These are phyloP conservation scores for Saccharomycopsis sp. DNA, from an alignment of 805 yeast genomes.

Conservation along the genomic window DNA sequence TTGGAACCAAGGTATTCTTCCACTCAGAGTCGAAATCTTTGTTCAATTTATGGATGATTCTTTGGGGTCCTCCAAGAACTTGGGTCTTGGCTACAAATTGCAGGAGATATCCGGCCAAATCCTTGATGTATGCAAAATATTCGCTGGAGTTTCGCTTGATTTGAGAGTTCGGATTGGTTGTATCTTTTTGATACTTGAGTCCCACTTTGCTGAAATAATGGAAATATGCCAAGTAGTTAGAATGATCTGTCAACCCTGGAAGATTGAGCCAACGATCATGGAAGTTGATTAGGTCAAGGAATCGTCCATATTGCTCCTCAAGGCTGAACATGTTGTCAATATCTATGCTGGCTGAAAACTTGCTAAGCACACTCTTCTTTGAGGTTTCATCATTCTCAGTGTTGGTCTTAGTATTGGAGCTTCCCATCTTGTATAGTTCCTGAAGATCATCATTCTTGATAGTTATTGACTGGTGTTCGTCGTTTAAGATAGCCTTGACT, in stretches of 20 bases:
- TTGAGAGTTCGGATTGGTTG: conserved; percentile 21
- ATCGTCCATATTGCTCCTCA: conserved; percentile 60
- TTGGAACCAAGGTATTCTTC: conserved; percentile 22
- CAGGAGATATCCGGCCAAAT: conserved; percentile 44
- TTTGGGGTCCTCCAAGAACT: conserved; percentile 42
- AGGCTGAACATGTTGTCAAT: conserved; percentile 46
- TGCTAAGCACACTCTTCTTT: conserved; percentile 36
- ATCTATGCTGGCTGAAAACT: conserved; percentile 42
- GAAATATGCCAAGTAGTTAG: conserved; percentile 47
- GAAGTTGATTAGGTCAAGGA: conserved; percentile 46
- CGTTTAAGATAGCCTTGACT: background rate
- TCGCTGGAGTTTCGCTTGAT: conserved; percentile 28
- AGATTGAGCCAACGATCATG: conserved; percentile 52
- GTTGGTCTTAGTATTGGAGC: conserved; percentile 18
- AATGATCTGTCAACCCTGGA: conserved; percentile 29
- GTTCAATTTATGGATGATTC: conserved; percentile 25
- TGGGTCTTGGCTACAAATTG: conserved; percentile 40
- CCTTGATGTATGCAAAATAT: conserved; percentile 40
- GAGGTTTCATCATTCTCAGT: conserved; percentile 11
- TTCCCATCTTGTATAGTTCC: conserved; percentile 10
- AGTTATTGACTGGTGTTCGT: background rate
- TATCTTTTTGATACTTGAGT: conserved; percentile 14
- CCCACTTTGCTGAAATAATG: conserved; percentile 37
- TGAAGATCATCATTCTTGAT: conserved; percentile 11
- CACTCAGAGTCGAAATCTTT: conserved; percentile 26